Evolutionary conservation across 2,329 filamentous ascomycete species (phyloP), one percentile per base, ranked within the genome.

Genomic region (Monilinia vaccinii-corymbosi): DNA sequence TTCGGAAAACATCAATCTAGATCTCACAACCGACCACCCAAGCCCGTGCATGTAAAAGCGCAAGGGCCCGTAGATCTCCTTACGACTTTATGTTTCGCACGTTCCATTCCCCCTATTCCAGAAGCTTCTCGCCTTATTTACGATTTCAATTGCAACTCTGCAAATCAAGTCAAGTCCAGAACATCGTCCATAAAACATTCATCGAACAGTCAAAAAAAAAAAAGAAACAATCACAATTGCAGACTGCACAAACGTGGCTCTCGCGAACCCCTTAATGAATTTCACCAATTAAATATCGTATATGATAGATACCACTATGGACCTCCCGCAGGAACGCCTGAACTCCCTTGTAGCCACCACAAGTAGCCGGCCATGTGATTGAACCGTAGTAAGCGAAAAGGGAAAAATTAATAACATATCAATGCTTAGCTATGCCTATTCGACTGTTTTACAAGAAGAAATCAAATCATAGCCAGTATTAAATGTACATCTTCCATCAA

Each of bases 391-490:
- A 21, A 55, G 34, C 53, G 14, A 32, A 60, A 56, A 31, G 14
- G 14, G 40, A 40, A 63, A 53, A 48, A 63, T 58, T 66, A 68
- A 69, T 62, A 63, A 68, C 64, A 65, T 61, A 56, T 64, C 38
- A 60, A 66, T 66, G 64, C 56, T 63, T 57, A 61, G 60, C 65
- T 64, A 69, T 61, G 64, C 61, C 53, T 58, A 46, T 45, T 56
- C 64, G 66, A 67, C 58, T 70, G 69, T 62, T 67, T 63, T 69
- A 70, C 68, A 70, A 56, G 64, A 60, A 50, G 34, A 21, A 64
- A 62, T 62, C 58, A 65, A 62, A 60, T 47, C 60, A 64, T 62
- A 63, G 58, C 59, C 55, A 60, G 53, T 13, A 53, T 61, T 48
- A 60, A 65, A 67, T 68, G 49, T 66, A 67, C 63, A 69, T n/a